These are phyloP conservation scores for Salix brachista DNA, from an alignment of 345 rosid genomes.

Conservation along the genomic window DNA sequence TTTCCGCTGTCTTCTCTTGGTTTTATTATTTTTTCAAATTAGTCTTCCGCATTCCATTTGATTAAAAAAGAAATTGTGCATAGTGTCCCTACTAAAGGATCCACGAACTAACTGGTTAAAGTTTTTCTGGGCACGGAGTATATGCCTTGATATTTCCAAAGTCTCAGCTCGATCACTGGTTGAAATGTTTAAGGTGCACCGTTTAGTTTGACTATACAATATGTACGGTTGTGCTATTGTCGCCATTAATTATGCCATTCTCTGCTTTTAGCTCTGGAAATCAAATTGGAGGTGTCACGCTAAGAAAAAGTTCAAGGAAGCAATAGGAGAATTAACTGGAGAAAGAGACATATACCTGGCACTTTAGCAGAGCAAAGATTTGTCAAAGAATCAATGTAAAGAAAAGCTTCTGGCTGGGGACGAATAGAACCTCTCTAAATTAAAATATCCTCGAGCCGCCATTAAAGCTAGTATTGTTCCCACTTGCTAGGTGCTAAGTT, in stretches of 20 bases:
- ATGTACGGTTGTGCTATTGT: neutral
- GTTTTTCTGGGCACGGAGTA: neutral
- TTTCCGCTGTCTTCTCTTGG: too few relatives aligned
- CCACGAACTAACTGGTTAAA: too few relatives aligned
- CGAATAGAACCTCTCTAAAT: neutral
- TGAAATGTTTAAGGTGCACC: neutral
- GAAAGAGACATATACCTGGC: neutral
- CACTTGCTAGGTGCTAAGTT: conserved; percentile 29
- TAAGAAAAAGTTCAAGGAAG: neutral
- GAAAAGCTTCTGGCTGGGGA: neutral
- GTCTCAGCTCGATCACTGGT: neutral
- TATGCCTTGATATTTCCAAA: neutral
- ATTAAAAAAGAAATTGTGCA: too few relatives aligned
- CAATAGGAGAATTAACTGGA: neutral
- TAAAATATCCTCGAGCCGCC: conserved; percentile 17
- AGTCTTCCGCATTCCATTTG: too few relatives aligned
- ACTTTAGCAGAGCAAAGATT: neutral
- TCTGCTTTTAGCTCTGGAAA: neutral
- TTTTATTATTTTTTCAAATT: too few relatives aligned
- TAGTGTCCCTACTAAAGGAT: too few relatives aligned
- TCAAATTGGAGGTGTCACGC: neutral
- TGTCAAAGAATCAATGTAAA: conserved; percentile 10
- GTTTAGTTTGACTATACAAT: neutral
- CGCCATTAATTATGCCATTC: neutral
- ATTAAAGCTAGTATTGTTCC: conserved; percentile 19